Evolutionary conservation across 306 rosid genomes (phyloP).

Genomic region (Chamaecrista fasciculata): DNA sequence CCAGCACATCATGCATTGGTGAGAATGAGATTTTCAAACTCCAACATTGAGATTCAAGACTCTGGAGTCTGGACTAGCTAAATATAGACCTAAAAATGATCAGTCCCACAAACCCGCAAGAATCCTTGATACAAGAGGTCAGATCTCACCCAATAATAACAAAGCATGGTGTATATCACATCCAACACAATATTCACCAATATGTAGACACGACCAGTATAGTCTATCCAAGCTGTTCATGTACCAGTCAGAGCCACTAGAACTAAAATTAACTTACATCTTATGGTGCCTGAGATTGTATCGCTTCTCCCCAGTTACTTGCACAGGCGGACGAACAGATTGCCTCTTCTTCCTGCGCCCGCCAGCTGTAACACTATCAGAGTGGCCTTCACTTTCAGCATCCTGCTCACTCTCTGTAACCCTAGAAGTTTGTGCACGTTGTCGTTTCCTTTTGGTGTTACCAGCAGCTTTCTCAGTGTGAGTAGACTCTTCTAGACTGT

Average conservation of each 20-base stretch:
- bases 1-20: neutral
- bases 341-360: conserved; percentile 67
- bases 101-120: neutral
- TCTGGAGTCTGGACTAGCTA: neutral
- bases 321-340: conserved; percentile 43
- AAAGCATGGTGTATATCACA: conserved; percentile 8
- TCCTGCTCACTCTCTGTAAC: conserved; percentile 56
- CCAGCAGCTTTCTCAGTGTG: conserved; percentile 34
- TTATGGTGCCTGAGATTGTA: conserved; percentile 80
- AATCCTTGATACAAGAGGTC: neutral
- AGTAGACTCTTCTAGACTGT: conserved; percentile 54
- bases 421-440: conserved; percentile 45
- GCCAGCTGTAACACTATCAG: conserved; percentile 67
- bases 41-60: neutral
- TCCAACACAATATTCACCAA: conserved; percentile 2
- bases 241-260: conserved; percentile 13
- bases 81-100: neutral
- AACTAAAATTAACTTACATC: conserved; percentile 61
- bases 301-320: conserved; percentile 57
- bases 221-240: conserved; percentile 8
- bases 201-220: conserved; percentile 16
- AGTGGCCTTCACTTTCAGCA: conserved; percentile 69
- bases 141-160: conserved; percentile 6
- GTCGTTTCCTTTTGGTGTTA: conserved; percentile 59
- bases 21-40: neutral